A percentile compares a stretch with the other conserved stretches of the same genome.
Evolutionary conservation across 2,329 filamentous ascomycete species (phyloP).

Genomic region (Xylariaceae sp.): DNA sequence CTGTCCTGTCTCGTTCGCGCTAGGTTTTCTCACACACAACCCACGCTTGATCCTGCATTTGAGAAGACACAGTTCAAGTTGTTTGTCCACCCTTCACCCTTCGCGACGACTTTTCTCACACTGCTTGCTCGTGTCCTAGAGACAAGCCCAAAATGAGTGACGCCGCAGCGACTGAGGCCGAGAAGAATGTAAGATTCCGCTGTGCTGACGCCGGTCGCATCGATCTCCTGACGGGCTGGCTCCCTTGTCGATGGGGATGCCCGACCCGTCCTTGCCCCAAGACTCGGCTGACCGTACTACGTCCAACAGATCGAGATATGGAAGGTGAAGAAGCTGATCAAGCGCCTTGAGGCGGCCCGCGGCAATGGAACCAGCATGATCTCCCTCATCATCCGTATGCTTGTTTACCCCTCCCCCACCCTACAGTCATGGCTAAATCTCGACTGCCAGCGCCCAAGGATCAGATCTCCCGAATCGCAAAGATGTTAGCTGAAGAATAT

Average conservation of each 20-base stretch:
- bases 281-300: slow-evolving; percentile 21
- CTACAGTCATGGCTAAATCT: slow-evolving; percentile 20
- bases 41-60: slow-evolving; percentile 16
- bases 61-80: slow-evolving; percentile 14
- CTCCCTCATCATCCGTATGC: slow-evolving; percentile 92
- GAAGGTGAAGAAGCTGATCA: slow-evolving; percentile 99
- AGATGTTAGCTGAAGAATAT: slow-evolving; percentile 99
- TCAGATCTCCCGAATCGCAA: slow-evolving; percentile 89
- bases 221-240: slow-evolving; percentile 2
- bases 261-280: slow-evolving; percentile 11
- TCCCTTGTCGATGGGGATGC: slow-evolving; percentile 11
- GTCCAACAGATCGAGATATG: slow-evolving; percentile 63
- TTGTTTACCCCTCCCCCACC: slow-evolving; percentile 27
- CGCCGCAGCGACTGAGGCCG: slow-evolving; percentile 81
- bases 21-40: slow-evolving; percentile 25
- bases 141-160: slow-evolving; percentile 69
- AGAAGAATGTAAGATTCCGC: slow-evolving; percentile 72
- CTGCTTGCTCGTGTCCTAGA: slow-evolving; percentile 23
- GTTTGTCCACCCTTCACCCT: slow-evolving; percentile 12
- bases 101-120: slow-evolving; percentile 18
- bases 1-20: slow-evolving; percentile 8
- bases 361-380: slow-evolving; percentile 99
- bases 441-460: slow-evolving; percentile 89
- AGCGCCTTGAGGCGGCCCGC: slow-evolving; percentile 91
- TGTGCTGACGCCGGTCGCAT: slow-evolving; percentile 1